Conservation (phyloP, 2,329 filamentous ascomycete species). For the Delphinella strobiligena region DNA sequence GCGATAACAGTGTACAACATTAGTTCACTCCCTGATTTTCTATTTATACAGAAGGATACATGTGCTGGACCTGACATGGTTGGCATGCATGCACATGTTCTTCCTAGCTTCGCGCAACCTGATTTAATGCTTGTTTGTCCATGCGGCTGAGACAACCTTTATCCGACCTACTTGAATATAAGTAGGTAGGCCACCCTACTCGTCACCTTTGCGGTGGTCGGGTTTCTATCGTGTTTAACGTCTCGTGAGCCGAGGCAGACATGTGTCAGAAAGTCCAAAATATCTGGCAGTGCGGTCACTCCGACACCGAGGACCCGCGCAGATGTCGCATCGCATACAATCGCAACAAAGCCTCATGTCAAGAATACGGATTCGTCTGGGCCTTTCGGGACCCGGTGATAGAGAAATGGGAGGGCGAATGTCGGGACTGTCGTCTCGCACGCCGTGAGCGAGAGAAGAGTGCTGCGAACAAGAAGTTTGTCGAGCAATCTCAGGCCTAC, state of each 20-base stretch:
- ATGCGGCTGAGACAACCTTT: too few species aligned
- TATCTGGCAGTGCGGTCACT: conserved; percentile 4
- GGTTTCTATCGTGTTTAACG: too few species aligned
- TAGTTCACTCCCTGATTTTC: too few species aligned
- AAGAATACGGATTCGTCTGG: conserved; percentile 4
- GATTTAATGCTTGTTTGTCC: neutral
- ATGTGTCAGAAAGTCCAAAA: conserved; percentile 6
- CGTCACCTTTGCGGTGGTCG: neutral
- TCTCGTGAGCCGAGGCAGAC: too few species aligned
- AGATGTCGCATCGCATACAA: neutral
- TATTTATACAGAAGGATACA: neutral
- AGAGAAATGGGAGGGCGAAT: neutral
- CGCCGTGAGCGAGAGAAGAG: neutral
- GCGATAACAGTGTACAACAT: neutral
- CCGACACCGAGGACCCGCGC: neutral
- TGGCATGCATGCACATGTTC: neutral
- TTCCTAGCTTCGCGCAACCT: neutral
- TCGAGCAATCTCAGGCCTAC: neutral
- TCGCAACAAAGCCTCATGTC: conserved; percentile 1
- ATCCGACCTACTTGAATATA: too few species aligned
- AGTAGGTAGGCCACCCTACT: too few species aligned
- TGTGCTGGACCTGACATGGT: neutral
- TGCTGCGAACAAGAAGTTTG: neutral
- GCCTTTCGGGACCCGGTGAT: conserved; percentile 2
- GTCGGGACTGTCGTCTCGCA: neutral